Conservation (phyloP, 192 early-diverging fungal species). For the Kickxella alabastrina region DNA sequence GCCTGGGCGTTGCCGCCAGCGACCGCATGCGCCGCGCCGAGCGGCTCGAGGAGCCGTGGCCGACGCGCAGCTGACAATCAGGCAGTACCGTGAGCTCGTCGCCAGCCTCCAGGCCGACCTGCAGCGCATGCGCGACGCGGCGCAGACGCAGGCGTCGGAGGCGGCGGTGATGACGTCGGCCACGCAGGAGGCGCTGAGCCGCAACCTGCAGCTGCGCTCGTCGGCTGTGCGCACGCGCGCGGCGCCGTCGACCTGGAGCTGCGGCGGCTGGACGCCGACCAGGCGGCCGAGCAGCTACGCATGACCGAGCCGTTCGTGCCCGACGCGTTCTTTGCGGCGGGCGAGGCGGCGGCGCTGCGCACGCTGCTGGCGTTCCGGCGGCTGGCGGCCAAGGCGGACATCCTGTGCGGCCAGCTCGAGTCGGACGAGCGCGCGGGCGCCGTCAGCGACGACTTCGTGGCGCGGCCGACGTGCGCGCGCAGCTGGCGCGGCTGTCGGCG, state of each 20-base stretch:
- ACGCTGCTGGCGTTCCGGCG: constrained; percentile 76
- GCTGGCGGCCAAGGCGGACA: constrained; percentile 74
- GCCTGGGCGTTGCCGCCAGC: constrained; percentile 65
- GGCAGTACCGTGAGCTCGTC: constrained; percentile 83
- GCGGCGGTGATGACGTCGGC: constrained; percentile 57
- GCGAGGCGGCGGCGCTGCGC: constrained; percentile 73
- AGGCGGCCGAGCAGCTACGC: constrained; percentile 67
- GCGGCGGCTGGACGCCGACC: constrained; percentile 77
- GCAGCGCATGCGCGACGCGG: constrained; percentile 63
- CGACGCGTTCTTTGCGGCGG: constrained; percentile 74
- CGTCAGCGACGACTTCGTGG: constrained; percentile 54
- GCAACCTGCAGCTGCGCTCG: constrained; percentile 77
- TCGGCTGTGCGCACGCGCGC: constrained; percentile 80
- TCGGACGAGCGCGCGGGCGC: constrained; percentile 58
- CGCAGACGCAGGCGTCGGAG: constrained; percentile 58
- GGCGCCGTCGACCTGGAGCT: constrained; percentile 89
- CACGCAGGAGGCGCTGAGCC: constrained; percentile 76
- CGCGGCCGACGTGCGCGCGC: constrained; percentile 40
- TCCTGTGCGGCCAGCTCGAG: constrained; percentile 72
- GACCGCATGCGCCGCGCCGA: constrained; percentile 60
- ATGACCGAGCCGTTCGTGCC: constrained; percentile 74
- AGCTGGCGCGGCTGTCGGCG: constrained; percentile 57
- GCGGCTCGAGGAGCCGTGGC: constrained; percentile 71
- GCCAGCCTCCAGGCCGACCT: constrained; percentile 73
- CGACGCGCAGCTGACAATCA: constrained; percentile 82